Percentiles rank a stretch among this genome's conserved stretches.
These are phyloP conservation scores for Volvox carteri DNA, from an alignment of 163 green algal species.

Conservation along the genomic window DNA sequence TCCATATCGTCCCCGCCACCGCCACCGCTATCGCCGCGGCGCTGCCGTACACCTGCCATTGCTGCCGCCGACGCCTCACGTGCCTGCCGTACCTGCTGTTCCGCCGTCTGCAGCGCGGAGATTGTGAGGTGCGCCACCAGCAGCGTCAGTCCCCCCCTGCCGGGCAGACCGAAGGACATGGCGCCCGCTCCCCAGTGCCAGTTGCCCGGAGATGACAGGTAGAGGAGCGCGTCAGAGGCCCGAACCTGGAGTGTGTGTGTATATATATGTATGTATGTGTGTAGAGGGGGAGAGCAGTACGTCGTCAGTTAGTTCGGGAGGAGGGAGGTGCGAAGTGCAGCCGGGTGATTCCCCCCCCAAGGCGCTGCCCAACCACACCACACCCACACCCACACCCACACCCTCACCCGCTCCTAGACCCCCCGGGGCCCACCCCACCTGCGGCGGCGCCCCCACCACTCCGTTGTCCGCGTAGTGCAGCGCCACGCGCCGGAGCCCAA, in stretches of 20 bases:
- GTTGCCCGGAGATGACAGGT: neutral
- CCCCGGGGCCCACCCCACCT: neutral
- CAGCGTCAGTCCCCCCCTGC: neutral
- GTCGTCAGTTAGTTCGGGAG: neutral
- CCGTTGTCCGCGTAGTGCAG: conserved; percentile 23
- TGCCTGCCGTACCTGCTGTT: neutral
- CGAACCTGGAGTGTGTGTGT: neutral
- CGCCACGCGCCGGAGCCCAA: neutral
- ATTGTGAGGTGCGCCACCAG: conserved; percentile 11
- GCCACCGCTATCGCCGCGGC: neutral
- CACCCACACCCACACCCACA: neutral
- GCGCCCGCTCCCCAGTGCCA: conserved; percentile 12
- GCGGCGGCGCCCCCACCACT: conserved; percentile 4
- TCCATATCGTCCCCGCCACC: neutral
- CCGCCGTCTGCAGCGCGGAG: neutral
- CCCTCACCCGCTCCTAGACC: neutral
- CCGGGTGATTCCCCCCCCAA: neutral
- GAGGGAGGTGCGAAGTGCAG: neutral
- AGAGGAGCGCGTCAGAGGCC: conserved; percentile 32
- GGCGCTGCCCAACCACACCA: neutral
- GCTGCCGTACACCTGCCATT: neutral
- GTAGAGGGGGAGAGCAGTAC: neutral
- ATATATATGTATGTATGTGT: neutral
- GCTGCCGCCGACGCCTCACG: neutral
- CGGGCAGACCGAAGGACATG: conserved; percentile 15